phyloP scores from a whole-genome alignment of 2,329 filamentous ascomycete species.

The Mariannaea sp. region DNA sequence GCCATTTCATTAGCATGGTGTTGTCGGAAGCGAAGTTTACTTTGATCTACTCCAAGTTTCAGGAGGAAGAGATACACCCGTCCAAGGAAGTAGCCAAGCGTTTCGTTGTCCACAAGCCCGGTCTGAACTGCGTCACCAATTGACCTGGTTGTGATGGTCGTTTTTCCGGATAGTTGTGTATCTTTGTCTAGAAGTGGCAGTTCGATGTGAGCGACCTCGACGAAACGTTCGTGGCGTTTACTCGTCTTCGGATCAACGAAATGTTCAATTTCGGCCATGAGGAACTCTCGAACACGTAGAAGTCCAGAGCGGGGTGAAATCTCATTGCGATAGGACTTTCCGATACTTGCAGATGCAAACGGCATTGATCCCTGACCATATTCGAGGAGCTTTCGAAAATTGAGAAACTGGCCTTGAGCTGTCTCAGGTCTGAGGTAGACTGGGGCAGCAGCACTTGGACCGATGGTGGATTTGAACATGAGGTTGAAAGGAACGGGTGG shows the following conservation, averaged over 20 bases:
- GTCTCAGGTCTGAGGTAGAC: constrained; percentile 93
- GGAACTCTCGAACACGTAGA: constrained; percentile 91
- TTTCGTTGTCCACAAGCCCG: constrained; percentile 93
- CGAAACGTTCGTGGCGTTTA: constrained; percentile 92
- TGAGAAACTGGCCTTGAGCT: constrained; percentile 96
- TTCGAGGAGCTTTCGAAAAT: constrained; percentile 94
- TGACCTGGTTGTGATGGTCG: constrained; percentile 70
- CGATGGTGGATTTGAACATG: constrained; percentile 97
- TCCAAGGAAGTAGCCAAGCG: constrained; percentile 94
- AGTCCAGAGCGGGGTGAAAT: constrained; percentile 93
- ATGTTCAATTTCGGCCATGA: constrained; percentile 99
- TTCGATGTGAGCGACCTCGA: constrained; percentile 82
- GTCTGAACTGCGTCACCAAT: constrained; percentile 86
- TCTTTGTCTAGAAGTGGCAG: constrained; percentile 83
- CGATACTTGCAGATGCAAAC: constrained; percentile 95
- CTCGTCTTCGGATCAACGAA: constrained; percentile 93
- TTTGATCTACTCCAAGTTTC: constrained; percentile 84
- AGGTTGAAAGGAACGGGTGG: constrained; percentile 94
- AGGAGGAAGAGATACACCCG: constrained; percentile 89
- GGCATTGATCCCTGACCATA: constrained; percentile 96
- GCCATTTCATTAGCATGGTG: constrained; percentile 83
- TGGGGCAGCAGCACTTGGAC: constrained; percentile 83
- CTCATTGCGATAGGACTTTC: constrained; percentile 97
- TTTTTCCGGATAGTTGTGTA: constrained; percentile 86
- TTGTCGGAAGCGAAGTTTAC: constrained; percentile 93